Conservation (phyloP, 2,329 filamentous ascomycete genomes). For the Colletotrichum sp. region DNA sequence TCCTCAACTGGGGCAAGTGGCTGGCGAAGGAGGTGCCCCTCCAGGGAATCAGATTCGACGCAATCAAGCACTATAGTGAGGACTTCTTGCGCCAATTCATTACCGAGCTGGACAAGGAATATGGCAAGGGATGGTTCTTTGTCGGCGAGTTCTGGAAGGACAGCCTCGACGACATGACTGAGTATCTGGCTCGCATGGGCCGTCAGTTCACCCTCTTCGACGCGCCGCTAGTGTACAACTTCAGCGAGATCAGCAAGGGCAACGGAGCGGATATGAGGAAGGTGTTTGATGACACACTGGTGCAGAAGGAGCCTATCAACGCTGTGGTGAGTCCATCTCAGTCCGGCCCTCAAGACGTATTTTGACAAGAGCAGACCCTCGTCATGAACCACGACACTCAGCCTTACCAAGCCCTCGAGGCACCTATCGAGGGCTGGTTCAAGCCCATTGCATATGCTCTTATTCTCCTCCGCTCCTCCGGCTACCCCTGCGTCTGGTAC, state of each 20-base stretch:
- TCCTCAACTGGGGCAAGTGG: conserved; percentile 73
- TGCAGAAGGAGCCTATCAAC: conserved; percentile 41
- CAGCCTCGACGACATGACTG: conserved; percentile 36
- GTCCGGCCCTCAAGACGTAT: not conserved
- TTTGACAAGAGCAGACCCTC: conserved; percentile 52
- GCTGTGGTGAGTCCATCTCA: conserved; percentile 32
- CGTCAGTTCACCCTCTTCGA: conserved; percentile 69
- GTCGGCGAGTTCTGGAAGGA: conserved; percentile 46
- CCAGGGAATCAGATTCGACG: conserved; percentile 73
- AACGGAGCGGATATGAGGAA: conserved; percentile 64
- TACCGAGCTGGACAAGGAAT: conserved; percentile 53
- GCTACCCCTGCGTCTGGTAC: conserved; percentile 73
- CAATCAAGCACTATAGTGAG: conserved; percentile 74
- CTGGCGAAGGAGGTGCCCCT: conserved; percentile 65
- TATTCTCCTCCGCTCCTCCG: conserved; percentile 68
- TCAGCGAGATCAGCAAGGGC: conserved; percentile 63
- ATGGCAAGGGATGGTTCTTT: conserved; percentile 41
- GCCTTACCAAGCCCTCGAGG: conserved; percentile 46
- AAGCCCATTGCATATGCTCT: conserved; percentile 75
- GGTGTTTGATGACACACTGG: conserved; percentile 67
- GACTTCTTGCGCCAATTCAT: conserved; percentile 73
- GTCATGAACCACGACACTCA: conserved; percentile 76
- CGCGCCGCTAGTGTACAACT: conserved; percentile 71
- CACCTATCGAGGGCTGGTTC: conserved; percentile 69
- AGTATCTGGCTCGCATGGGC: conserved; percentile 49